Percentiles rank a stretch among this genome's conserved stretches.
phyloP scores from a whole-genome alignment of 2,329 filamentous ascomycete species.

The Fusarium agapanthi region DNA sequence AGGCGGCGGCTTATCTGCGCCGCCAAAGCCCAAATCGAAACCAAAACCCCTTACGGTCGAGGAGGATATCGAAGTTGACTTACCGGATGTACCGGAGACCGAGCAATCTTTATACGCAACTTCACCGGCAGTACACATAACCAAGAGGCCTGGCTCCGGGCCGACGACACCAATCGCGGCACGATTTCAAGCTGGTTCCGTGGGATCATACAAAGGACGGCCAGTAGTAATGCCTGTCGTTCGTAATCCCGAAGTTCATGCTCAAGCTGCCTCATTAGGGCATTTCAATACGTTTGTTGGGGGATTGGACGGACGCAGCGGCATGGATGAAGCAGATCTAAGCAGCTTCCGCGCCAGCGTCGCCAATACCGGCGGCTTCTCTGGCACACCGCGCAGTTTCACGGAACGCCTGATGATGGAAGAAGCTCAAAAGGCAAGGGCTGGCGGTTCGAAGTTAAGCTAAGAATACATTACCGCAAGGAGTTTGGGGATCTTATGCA shows the following conservation, averaged over 20 bases:
- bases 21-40: slow-evolving; percentile 41
- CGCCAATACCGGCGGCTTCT: slow-evolving; percentile 50
- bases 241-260: slow-evolving; percentile 58
- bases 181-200: slow-evolving; percentile 51
- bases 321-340: slow-evolving; percentile 56
- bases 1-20: slow-evolving; percentile 45
- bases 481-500: slow-evolving; percentile 39
- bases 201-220: slow-evolving; percentile 64
- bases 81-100: slow-evolving; percentile 36
- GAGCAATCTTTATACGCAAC: slow-evolving; percentile 50
- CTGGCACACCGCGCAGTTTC: slow-evolving; percentile 57
- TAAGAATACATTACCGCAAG: slow-evolving; percentile 23
- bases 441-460: slow-evolving; percentile 29
- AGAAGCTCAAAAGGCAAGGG: slow-evolving; percentile 50
- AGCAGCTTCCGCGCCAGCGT: slow-evolving; percentile 55
- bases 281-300: slow-evolving; percentile 62
- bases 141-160: slow-evolving; percentile 40
- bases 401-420: slow-evolving; percentile 60
- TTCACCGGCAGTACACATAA: slow-evolving; percentile 55
- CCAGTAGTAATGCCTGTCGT: slow-evolving; percentile 63
- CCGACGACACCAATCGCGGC: slow-evolving; percentile 46
- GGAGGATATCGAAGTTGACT: slow-evolving; percentile 47
- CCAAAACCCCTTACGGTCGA: slow-evolving; percentile 42
- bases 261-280: slow-evolving; percentile 58
- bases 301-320: slow-evolving; percentile 60